Base-by-base conservation (phyloP, 805 yeast genomes). In the baker's yeast (Saccharomyces cerevisiae) region DNA sequence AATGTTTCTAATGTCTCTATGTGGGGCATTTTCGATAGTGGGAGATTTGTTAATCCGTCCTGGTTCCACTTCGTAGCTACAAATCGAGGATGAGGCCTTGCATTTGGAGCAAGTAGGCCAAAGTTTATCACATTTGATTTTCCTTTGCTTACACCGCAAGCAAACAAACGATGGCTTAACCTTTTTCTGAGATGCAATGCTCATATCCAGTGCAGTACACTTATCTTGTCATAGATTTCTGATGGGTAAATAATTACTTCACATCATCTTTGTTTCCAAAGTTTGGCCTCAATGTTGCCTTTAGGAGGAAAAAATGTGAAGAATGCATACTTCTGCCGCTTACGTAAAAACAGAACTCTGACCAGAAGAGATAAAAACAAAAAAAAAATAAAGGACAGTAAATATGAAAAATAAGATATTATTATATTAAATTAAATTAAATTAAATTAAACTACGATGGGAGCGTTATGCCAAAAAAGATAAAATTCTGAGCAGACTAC, bases 41-140 rank as follows among this genome's bases (percentile, higher is more conserved):
- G 32, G 24, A n/a, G 41, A 14, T 21, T 24, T 36, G 43, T n/a
- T 36, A 17, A 5, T 36, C 10, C 24, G 22, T 17, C 24, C 43
- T 17, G 13, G 43, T 36, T 41, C 30, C 13, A 30, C 46, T 21
- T 56, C 60, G 29, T 63, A 63, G 6, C 49, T 30, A 46, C 67
- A 63, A 17, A 51, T 41, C 17, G 46, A 50, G 2, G 43, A 22
- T 9, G 51, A 49, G 14, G 53, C 55, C 29, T 27, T 47, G 41
- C 67, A 63, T 41, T 61, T 47, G 4, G 55, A 48, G 53, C 67
- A 63, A 24, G 21, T 21, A 3, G 67, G 67, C 30, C 63, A 49
- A 17, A 21, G 28, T 53, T 62, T 63, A 46, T 61, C 65, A 53
- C 67, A 63, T 53, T 57, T 62, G 2, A 55, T 28, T 43, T 62